Conservation (phyloP, 306 rosid species). For the Bauhinia variegata region DNA sequence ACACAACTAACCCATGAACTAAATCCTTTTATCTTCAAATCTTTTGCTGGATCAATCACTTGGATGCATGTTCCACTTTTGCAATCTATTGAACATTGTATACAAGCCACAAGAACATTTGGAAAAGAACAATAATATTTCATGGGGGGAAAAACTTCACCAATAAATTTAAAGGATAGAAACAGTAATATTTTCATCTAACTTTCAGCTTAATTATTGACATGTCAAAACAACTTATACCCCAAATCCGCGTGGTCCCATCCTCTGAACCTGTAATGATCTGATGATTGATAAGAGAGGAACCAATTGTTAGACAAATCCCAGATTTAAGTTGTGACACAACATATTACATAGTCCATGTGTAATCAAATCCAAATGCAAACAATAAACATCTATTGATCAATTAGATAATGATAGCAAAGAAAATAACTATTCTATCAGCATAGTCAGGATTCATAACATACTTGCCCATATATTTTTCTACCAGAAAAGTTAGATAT, state of each 20-base stretch:
- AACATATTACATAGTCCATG: no score
- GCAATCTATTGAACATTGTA: conserved; percentile 66
- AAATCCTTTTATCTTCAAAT: conserved; percentile 59
- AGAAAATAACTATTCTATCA: conserved; percentile 6
- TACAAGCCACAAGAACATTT: conserved; percentile 37
- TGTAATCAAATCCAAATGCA: not conserved
- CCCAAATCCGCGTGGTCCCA: conserved; percentile 89
- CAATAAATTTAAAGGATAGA: conserved; percentile 12
- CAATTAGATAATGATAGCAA: conserved; percentile 18
- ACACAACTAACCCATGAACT: conserved; percentile 70
- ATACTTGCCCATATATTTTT: not conserved
- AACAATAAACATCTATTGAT: not conserved
- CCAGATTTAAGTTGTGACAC: conserved; percentile 9
- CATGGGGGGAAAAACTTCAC: conserved; percentile 17
- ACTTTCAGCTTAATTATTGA: conserved; percentile 14
- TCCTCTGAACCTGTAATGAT: conserved; percentile 96
- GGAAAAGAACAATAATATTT: conserved; percentile 20
- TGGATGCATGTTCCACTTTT: conserved; percentile 79
- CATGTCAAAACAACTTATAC: conserved; percentile 46
- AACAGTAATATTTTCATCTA: not conserved
- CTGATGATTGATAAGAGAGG: conserved; percentile 49
- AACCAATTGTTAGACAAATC: conserved; percentile 38
- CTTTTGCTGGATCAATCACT: conserved; percentile 66
- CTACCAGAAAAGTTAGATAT: conserved; percentile 10
- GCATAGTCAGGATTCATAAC: conserved; percentile 10